These are phyloP conservation scores for Tephrocybe sp. DNA, from an alignment of 768 basidiomycete genomes.

Conservation along the genomic window DNA sequence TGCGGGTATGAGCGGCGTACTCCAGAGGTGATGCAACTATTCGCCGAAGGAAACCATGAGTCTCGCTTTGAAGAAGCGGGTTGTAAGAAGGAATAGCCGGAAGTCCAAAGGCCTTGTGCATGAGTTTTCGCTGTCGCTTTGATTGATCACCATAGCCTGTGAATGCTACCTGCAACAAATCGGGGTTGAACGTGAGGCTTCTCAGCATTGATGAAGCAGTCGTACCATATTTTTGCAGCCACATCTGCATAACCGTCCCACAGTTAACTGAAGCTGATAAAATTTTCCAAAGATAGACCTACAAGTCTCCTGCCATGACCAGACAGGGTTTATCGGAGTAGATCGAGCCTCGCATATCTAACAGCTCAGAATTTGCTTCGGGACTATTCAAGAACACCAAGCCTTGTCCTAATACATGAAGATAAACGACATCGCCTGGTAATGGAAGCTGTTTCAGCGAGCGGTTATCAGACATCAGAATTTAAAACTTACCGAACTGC, in stretches of 20 bases:
- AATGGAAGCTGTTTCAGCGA: constrained; percentile 6
- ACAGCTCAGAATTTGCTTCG: constrained; percentile 56
- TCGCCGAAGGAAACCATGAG: constrained; percentile 52
- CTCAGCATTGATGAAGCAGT: constrained; percentile 1
- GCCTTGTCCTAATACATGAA: constrained; percentile 63
- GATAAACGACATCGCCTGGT: constrained; percentile 60
- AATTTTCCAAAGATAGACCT: constrained; percentile 24
- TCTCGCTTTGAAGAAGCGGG: constrained; percentile 55
- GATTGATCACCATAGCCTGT: constrained; percentile 61
- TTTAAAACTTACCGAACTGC: constrained; percentile 48
- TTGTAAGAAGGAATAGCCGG: constrained; percentile 53
- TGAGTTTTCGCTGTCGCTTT: constrained; percentile 63
- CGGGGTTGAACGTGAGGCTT: not conserved
- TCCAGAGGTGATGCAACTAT: constrained; percentile 43
- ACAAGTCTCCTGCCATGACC: constrained; percentile 72
- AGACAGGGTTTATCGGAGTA: constrained; percentile 74
- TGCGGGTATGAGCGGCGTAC: constrained; percentile 34
- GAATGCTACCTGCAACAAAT: constrained; percentile 49
- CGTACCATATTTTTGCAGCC: constrained; percentile 68
- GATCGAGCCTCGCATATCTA: constrained; percentile 68
- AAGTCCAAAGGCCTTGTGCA: constrained; percentile 60
- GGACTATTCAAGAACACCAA: constrained; percentile 67
- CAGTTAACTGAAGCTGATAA: constrained; percentile 4
- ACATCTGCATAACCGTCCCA: constrained; percentile 31
- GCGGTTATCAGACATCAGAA: not conserved